Percentiles rank a stretch among this genome's conserved stretches.
Conservation (phyloP, 805 yeast species). For the Jamesozyma rosinii region DNA sequence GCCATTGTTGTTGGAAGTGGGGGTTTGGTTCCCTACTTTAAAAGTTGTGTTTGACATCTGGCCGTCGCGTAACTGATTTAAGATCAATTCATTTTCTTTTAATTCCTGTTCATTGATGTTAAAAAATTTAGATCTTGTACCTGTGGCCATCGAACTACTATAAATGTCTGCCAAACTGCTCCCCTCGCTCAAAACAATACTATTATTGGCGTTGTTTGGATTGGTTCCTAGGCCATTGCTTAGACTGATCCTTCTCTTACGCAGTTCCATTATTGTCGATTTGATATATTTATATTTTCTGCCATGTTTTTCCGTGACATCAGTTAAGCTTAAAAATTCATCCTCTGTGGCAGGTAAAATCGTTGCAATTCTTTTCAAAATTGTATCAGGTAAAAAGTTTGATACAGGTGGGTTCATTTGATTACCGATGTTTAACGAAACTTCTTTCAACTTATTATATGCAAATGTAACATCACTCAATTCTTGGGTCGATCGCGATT, state of each 20-base stretch:
- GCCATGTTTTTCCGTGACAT: constrained; percentile 12
- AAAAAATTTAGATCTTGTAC: constrained; percentile 20
- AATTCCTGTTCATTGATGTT: constrained; percentile 6
- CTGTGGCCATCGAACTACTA: constrained; percentile 4
- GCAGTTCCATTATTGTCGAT: constrained; percentile 15
- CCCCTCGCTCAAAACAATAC: constrained; percentile 9
- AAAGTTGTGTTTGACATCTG: constrained; percentile 6
- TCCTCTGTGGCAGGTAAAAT: constrained; percentile 20
- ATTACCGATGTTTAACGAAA: constrained; percentile 16
- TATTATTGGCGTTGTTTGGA: neutral
- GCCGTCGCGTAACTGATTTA: constrained; percentile 4
- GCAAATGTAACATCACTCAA: constrained; percentile 17
- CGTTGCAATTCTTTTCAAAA: constrained; percentile 20
- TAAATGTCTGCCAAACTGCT: constrained; percentile 12
- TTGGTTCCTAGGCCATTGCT: neutral
- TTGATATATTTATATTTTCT: constrained; percentile 20
- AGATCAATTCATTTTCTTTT: constrained; percentile 13
- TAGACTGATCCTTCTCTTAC: constrained; percentile 12
- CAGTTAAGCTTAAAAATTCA: constrained; percentile 18
- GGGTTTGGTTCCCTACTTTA: neutral
- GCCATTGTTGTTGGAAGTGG: constrained; percentile 4
- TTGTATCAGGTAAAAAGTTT: constrained; percentile 19
- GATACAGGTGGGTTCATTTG: constrained; percentile 19
- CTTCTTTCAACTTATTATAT: constrained; percentile 18
- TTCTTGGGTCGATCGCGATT: constrained; percentile 18